Conservation (phyloP, 78 protist species). For the Polysphondylium violaceum region DNA sequence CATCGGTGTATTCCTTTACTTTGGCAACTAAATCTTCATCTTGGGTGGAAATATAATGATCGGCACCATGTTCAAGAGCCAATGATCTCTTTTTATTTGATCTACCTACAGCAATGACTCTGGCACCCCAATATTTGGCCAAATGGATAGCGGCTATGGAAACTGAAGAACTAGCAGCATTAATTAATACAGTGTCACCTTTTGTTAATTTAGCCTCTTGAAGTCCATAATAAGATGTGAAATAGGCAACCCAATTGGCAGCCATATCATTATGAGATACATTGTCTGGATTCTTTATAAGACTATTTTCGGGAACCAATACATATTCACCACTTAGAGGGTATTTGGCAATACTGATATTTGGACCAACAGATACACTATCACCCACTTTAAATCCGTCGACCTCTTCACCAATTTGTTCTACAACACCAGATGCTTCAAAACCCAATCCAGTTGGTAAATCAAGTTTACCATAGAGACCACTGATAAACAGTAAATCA, state of each 20-base stretch:
- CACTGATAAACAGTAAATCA: not conserved
- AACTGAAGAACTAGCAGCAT: conserved; percentile 20
- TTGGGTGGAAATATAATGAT: conserved; percentile 8
- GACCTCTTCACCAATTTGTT: not conserved
- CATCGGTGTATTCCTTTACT: not conserved
- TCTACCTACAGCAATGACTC: conserved; percentile 20
- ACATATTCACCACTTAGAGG: not conserved
- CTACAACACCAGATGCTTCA: conserved; percentile 1
- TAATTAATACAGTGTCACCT: conserved; percentile 28
- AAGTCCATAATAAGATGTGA: conserved; percentile 27
- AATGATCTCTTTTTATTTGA: not conserved
- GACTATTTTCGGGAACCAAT: not conserved
- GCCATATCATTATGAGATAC: not conserved
- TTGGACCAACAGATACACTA: not conserved
- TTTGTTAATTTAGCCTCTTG: conserved; percentile 8
- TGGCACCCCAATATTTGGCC: conserved; percentile 23
- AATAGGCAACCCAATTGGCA: conserved; percentile 1
- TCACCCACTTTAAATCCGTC: conserved; percentile 10
- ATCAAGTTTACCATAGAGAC: not conserved
- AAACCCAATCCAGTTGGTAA: conserved; percentile 9
- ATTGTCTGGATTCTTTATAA: conserved; percentile 5
- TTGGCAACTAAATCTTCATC: not conserved
- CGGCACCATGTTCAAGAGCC: conserved; percentile 30
- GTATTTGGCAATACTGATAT: not conserved
- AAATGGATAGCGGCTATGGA: conserved; percentile 14